Conservation (phyloP, 2,329 filamentous ascomycete genomes). For the Calonectria multiphialidica region DNA sequence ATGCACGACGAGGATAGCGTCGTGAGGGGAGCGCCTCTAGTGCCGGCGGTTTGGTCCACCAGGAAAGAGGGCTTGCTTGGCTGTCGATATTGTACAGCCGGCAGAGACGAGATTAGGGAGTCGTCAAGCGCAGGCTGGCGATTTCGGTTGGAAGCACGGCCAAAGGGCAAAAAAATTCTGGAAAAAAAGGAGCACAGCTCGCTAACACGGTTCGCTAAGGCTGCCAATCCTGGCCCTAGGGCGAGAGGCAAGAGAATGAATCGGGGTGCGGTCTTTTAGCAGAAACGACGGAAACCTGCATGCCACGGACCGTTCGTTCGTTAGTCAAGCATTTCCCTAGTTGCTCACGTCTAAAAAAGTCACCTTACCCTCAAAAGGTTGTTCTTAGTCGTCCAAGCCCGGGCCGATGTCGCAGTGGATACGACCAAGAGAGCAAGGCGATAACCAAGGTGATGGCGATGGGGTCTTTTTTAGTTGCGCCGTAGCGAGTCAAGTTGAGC, state of each 20-base stretch:
- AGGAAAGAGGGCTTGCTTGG: conserved; percentile 1
- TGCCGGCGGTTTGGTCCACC: conserved; percentile 10
- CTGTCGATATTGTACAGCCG: neutral
- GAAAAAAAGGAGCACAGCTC: neutral
- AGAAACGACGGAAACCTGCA: conserved; percentile 1
- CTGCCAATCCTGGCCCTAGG: neutral
- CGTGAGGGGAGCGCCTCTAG: conserved; percentile 21
- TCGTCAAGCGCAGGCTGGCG: neutral
- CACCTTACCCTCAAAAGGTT: conserved; percentile 24
- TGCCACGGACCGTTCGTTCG: conserved; percentile 2
- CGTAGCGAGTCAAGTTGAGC: neutral
- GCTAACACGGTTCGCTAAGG: neutral
- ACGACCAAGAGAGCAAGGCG: neutral
- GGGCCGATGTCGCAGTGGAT: conserved; percentile 27
- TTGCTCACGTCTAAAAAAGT: neutral
- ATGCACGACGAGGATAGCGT: conserved; percentile 42
- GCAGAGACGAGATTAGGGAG: conserved; percentile 9
- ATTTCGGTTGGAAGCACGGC: neutral
- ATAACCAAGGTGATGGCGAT: neutral
- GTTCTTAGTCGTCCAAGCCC: neutral
- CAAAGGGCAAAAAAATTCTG: neutral
- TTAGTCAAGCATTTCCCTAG: neutral
- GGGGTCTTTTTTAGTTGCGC: neutral
- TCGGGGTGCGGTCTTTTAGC: conserved; percentile 5
- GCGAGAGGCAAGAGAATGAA: neutral